phyloP scores from a whole-genome alignment of 352 stramenopile species.

The Phytophthora boehmeriae region DNA sequence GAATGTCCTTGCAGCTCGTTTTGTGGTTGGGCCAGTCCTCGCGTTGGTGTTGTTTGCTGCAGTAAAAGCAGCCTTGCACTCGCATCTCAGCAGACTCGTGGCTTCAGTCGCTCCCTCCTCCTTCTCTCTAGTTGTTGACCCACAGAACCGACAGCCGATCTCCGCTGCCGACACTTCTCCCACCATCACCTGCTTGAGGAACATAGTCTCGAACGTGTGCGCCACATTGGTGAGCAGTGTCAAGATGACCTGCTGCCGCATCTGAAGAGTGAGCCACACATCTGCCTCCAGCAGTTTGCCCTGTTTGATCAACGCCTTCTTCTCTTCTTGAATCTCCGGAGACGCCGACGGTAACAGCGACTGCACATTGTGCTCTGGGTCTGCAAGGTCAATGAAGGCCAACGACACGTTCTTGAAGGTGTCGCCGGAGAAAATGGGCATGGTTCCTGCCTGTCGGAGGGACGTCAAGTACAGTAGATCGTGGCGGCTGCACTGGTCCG shows the following conservation, averaged over 20 bases:
- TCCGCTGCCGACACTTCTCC: conserved; percentile 61
- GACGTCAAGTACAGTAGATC: conserved; percentile 75
- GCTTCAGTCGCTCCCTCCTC: conserved; percentile 13
- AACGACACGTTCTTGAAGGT: conserved; percentile 78
- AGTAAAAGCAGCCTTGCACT: conserved; percentile 84
- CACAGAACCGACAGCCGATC: conserved; percentile 77
- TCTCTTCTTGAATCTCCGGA: conserved; percentile 54
- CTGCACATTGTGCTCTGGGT: conserved; percentile 80
- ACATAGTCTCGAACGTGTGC: conserved; percentile 87
- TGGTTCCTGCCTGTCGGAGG: conserved; percentile 61
- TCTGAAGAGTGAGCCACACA: conserved; percentile 86
- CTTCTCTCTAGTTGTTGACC: conserved; percentile 41
- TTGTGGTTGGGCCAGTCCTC: conserved; percentile 88
- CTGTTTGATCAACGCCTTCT: conserved; percentile 69
- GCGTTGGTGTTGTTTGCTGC: conserved; percentile 82
- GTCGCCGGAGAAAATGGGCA: conserved; percentile 87
- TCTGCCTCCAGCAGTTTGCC: conserved; percentile 83
- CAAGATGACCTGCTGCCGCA: conserved; percentile 85
- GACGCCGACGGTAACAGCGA: conserved; percentile 76
- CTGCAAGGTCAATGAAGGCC: conserved; percentile 76
- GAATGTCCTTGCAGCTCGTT: conserved; percentile 73
- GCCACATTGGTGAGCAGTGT: conserved; percentile 83
- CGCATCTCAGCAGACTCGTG: conserved; percentile 59
- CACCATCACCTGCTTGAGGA: conserved; percentile 74
- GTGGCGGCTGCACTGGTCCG: conserved; percentile 76